A percentile compares a stretch with the other conserved stretches of the same genome.
Evolutionary conservation across 208 protist species (phyloP).

Genomic region (Leishmania turanica): DNA sequence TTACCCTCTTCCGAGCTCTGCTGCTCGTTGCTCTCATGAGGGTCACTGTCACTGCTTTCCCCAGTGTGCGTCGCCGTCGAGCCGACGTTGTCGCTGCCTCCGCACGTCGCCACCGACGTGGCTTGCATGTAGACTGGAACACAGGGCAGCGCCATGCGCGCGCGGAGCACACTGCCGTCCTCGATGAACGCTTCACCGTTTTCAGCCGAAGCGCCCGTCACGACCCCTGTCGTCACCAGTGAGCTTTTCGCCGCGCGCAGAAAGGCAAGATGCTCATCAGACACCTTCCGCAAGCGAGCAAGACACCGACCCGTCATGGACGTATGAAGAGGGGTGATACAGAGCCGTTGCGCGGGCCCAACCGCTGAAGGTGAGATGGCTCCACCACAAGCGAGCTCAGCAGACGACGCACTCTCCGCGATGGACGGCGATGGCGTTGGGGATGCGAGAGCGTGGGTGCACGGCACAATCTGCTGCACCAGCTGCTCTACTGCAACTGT

Average conservation of each 20-base stretch:
- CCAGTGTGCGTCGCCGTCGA: background rate
- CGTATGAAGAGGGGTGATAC: background rate
- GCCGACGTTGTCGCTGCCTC: background rate
- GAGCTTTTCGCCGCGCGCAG: background rate
- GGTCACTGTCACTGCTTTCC: background rate
- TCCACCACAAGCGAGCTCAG: background rate
- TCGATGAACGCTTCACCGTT: background rate
- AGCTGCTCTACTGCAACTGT: constrained; percentile 55
- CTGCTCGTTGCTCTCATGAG: background rate
- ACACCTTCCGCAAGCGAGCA: background rate
- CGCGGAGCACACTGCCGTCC: background rate
- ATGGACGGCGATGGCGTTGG: background rate
- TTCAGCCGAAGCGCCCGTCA: background rate
- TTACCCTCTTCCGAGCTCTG: background rate
- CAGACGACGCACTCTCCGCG: background rate
- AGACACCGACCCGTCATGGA: background rate
- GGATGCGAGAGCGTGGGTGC: constrained; percentile 19
- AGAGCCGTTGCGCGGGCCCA: background rate
- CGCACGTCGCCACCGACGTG: constrained; percentile 3
- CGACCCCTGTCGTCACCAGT: background rate
- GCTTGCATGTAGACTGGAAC: constrained; percentile 19
- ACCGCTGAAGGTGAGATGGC: background rate
- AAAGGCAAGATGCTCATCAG: background rate
- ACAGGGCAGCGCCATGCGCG: constrained; percentile 1
- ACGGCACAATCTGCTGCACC: constrained; percentile 64